Evolutionary conservation across 768 basidiomycete species (phyloP), one percentile per base, ranked within the genome.

Genomic region (Leccinum olivaceopallidum): DNA sequence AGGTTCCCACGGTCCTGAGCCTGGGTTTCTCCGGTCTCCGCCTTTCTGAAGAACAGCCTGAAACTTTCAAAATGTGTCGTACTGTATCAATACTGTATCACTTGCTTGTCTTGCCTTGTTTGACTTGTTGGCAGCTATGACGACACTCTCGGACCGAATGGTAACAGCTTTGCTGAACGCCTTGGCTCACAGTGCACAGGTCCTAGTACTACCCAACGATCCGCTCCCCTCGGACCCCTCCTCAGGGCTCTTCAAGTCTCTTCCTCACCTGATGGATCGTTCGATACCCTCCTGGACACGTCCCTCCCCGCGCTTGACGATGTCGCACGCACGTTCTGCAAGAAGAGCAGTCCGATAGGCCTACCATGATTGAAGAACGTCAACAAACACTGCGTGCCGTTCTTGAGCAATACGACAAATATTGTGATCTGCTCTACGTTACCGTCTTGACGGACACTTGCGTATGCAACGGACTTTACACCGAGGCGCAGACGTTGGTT

Each of bases 111-210:
- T 90, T 48, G 78, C 87, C 1, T 82, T 98, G 26, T 72, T 81
- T 28, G 82, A 85, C 34, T 81, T 98, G n/a, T 75, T 87, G 20
- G 73, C 84, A 1, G 88, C 94, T 68, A 95, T 95, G 0, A 78
- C 84, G 3, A 70, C 82, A 42, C 87, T 98, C 56, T 85, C 90
- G 55, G 28, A 90, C 92, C 1, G 93, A 95, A 59, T 84, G 61
- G 83, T 97, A 56, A 94, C 93, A 6, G 88, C 92, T 49, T 95
- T 93, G 58, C 80, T 97, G 63, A 95, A 91, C 12, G 89, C 90
- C 47, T 83, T 98, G 14, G 95, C 94, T 57, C 89, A 93, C 61
- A 30, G 28, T 30, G 28, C 28, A 30, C 8, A 30, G 28, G 2
- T 30, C 28, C 28, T 30, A n/a, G n/a, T n/a, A 30, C 28, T 30